These are phyloP conservation scores for Neurospora africana DNA, from an alignment of 495 filamentous ascomycete genomes.

Conservation along the genomic window DNA sequence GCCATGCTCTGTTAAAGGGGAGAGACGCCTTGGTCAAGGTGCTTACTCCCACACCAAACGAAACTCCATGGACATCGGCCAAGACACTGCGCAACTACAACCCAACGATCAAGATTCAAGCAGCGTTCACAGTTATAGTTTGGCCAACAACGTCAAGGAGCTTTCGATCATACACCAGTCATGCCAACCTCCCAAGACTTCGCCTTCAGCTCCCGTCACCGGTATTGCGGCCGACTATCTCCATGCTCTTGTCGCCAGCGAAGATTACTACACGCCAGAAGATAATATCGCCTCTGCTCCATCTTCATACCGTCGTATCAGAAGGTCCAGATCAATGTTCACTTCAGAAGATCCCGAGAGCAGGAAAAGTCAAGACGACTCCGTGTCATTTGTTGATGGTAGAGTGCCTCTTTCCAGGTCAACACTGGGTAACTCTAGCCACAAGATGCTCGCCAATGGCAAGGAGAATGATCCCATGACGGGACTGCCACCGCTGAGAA, in stretches of 20 bases:
- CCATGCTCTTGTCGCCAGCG: constrained; percentile 23
- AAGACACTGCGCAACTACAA: not conserved
- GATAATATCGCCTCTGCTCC: constrained; percentile 53
- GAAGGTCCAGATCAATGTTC: constrained; percentile 66
- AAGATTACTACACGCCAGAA: constrained; percentile 45
- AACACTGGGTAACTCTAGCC: constrained; percentile 3
- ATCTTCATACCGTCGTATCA: constrained; percentile 65
- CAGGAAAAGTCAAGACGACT: constrained; percentile 4
- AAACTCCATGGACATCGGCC: not conserved
- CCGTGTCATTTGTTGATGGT: not conserved
- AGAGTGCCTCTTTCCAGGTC: constrained; percentile 5
- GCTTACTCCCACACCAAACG: not conserved
- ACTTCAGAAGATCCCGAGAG: constrained; percentile 33
- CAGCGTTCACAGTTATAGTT: constrained; percentile 2
- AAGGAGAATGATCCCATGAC: constrained; percentile 8
- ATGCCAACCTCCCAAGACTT: constrained; percentile 6
- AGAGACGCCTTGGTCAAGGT: not conserved
- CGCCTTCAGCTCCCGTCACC: constrained; percentile 10
- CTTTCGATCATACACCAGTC: not conserved
- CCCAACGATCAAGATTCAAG: constrained; percentile 1
- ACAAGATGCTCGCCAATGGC: constrained; percentile 8
- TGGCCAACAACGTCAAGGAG: not conserved
- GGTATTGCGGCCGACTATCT: constrained; percentile 21
- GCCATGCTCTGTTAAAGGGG: constrained; percentile 19
- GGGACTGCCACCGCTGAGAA: constrained; percentile 15